Conservation (phyloP, 2,329 filamentous ascomycete species). For the Blumeriella jaapii region DNA sequence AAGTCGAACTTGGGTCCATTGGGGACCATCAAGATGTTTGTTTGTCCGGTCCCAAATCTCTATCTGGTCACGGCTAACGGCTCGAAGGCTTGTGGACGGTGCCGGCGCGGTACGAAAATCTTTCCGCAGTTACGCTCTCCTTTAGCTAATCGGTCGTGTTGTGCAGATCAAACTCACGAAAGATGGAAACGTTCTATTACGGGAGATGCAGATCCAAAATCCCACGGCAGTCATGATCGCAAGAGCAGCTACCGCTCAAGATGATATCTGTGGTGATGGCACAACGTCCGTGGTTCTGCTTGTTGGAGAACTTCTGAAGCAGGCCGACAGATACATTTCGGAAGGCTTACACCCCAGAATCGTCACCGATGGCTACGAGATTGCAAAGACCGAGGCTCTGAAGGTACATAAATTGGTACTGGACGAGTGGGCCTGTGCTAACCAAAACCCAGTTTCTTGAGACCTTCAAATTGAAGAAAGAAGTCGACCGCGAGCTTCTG, state of each 20-base stretch:
- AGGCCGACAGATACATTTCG: slow-evolving; percentile 89
- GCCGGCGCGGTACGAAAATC: slow-evolving; percentile 47
- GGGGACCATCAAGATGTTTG: slow-evolving; percentile 89
- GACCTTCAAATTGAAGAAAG: slow-evolving; percentile 75
- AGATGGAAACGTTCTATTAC: slow-evolving; percentile 79
- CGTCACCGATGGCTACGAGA: slow-evolving; percentile 94
- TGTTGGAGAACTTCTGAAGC: slow-evolving; percentile 94
- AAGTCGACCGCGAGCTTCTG: slow-evolving; percentile 88
- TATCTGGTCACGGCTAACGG: slow-evolving; percentile 17
- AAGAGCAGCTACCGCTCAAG: slow-evolving; percentile 84
- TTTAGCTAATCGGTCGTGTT: slow-evolving; percentile 14
- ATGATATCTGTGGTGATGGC: slow-evolving; percentile 96
- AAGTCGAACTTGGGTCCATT: slow-evolving; percentile 91
- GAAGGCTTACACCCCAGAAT: slow-evolving; percentile 96
- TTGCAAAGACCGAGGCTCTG: slow-evolving; percentile 84
- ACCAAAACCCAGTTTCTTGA: slow-evolving; percentile 59
- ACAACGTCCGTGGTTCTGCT: slow-evolving; percentile 93
- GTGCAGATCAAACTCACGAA: slow-evolving; percentile 92
- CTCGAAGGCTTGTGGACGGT: slow-evolving; percentile 53
- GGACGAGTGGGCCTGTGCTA: slow-evolving; percentile 6
- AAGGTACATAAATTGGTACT: slow-evolving; percentile 43
- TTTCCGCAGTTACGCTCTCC: slow-evolving; percentile 7
- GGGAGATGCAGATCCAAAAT: slow-evolving; percentile 92
- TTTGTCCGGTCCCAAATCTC: slow-evolving; percentile 2
- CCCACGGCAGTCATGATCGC: slow-evolving; percentile 84